phyloP scores from a whole-genome alignment of 192 early-diverging fungal species.

The Podila epicladia region DNA sequence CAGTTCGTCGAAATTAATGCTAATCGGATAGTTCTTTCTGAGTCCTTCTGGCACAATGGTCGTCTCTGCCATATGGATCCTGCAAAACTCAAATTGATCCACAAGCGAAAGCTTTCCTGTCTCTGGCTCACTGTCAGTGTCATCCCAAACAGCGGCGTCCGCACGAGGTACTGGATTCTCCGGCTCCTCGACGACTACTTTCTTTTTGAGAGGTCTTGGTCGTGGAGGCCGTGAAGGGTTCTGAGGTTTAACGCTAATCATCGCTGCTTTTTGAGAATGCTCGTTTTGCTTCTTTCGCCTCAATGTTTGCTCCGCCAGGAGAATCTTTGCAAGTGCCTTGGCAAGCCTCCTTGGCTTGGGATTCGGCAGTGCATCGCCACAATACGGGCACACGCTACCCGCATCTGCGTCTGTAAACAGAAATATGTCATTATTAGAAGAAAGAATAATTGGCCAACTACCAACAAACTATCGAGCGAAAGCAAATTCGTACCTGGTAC shows the following conservation, averaged over 20 bases:
- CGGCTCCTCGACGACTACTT: background rate
- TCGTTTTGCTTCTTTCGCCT: background rate
- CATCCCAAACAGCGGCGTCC: background rate
- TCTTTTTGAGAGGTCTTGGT: slow-evolving; percentile 1
- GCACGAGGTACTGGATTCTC: background rate
- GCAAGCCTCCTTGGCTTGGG: slow-evolving; percentile 3
- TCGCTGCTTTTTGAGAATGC: background rate
- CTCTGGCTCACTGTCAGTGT: background rate
- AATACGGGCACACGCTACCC: slow-evolving; percentile 33
- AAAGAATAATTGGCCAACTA: background rate
- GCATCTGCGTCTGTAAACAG: background rate
- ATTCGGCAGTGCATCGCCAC: slow-evolving; percentile 20
- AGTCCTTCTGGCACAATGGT: slow-evolving; percentile 52
- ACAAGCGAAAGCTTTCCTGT: slow-evolving; percentile 14
- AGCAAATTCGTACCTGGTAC: too few relatives aligned
- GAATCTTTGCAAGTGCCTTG: slow-evolving; percentile 15
- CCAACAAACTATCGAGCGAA: too few relatives aligned
- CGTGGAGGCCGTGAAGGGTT: background rate
- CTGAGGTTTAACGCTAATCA: too few relatives aligned
- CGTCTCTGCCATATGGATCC: slow-evolving; percentile 51
- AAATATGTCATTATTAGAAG: background rate
- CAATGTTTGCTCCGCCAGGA: background rate
- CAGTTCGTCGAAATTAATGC: slow-evolving; percentile 52
- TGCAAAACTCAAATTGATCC: slow-evolving; percentile 59
- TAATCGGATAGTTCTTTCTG: slow-evolving; percentile 38